Evolutionary conservation across 257 asterid genomes (phyloP).

Genomic region (Capsicum baccatum): DNA sequence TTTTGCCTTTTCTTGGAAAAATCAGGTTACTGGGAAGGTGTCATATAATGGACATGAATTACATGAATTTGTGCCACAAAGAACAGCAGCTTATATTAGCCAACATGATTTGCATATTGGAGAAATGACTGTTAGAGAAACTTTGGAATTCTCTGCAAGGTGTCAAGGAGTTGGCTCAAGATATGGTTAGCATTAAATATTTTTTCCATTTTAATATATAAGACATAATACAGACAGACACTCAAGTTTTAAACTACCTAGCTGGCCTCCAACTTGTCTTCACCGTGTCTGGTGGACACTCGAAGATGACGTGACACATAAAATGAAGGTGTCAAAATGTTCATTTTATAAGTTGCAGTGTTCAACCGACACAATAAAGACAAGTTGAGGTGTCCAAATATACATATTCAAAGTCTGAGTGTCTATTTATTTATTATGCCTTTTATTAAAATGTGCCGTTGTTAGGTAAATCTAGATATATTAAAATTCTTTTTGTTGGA

Average conservation of each 20-base stretch:
- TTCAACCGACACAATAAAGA: too few relatives aligned
- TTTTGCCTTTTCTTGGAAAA: not conserved
- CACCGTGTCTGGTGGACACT: too few relatives aligned
- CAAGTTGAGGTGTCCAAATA: too few relatives aligned
- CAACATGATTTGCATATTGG: conserved; percentile 71
- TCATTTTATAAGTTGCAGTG: too few relatives aligned
- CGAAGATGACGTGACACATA: too few relatives aligned
- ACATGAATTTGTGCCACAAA: conserved; percentile 66
- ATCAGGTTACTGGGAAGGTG: conserved; percentile 58
- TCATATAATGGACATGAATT: conserved; percentile 68
- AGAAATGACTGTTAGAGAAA: conserved; percentile 79
- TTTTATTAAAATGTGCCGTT: too few relatives aligned
- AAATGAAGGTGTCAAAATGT: too few relatives aligned
- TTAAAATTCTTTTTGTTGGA: not conserved
- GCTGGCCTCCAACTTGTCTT: too few relatives aligned
- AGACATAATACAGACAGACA: too few relatives aligned
- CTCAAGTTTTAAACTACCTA: too few relatives aligned
- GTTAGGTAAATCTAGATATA: not conserved
- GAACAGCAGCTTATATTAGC: conserved; percentile 71
- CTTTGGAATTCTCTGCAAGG: conserved; percentile 71
- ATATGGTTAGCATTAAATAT: conserved; percentile 51
- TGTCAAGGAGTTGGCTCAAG: conserved; percentile 83
- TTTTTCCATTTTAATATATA: too few relatives aligned
- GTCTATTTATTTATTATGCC: not conserved
- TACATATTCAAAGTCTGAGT: too few relatives aligned